Evolutionary conservation across 495 filamentous ascomycete genomes (phyloP).

Genomic region (Letharia columbiana): DNA sequence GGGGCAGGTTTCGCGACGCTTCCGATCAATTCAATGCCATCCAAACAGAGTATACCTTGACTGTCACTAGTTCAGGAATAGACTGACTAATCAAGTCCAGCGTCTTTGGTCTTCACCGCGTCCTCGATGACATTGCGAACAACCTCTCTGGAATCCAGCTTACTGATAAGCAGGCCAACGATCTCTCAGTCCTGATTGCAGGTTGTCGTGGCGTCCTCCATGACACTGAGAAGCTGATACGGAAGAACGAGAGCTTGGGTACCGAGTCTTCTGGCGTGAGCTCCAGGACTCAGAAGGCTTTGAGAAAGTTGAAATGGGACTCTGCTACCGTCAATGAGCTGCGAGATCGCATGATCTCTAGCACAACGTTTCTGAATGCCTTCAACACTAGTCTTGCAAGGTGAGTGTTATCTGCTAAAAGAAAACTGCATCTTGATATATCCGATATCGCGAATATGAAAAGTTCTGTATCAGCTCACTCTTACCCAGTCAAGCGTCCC

Average conservation of each 20-base stretch:
- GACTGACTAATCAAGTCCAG: neutral
- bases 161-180: neutral
- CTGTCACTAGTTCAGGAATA: neutral
- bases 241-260: slow-evolving; percentile 1
- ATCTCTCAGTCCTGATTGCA: neutral
- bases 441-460: neutral
- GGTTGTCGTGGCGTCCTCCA: slow-evolving; percentile 4
- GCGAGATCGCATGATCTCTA: slow-evolving; percentile 4
- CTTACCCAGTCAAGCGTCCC: neutral
- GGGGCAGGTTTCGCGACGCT: neutral
- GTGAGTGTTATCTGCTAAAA: neutral
- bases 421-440: neutral
- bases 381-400: slow-evolving; percentile 3
- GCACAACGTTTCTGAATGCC: neutral
- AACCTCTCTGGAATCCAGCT: neutral
- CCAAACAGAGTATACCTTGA: neutral
- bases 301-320: slow-evolving; percentile 7
- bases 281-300: neutral
- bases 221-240: neutral
- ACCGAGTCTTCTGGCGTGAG: neutral
- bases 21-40: slow-evolving; percentile 5
- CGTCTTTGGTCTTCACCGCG: neutral
- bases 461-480: neutral
- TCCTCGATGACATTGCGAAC: neutral
- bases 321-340: neutral